Evolutionary conservation across 208 protist species (phyloP).

Genomic region (Wallacemonas sp.): DNA sequence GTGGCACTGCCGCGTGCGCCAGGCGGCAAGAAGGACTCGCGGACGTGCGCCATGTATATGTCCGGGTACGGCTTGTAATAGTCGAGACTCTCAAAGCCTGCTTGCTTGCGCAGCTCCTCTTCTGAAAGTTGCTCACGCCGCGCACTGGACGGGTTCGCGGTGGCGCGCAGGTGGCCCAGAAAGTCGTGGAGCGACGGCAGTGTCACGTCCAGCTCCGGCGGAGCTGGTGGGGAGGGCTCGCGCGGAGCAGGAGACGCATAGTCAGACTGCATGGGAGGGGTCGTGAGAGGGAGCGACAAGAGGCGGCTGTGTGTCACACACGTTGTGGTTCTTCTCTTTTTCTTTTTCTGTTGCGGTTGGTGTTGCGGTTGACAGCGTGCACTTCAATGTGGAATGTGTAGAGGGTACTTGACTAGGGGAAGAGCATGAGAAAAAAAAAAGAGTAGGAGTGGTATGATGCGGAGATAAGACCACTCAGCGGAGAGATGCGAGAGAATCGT

Average conservation of each 20-base stretch:
- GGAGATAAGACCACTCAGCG: too few species aligned
- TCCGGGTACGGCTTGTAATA: constrained; percentile 84
- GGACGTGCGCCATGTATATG: constrained; percentile 81
- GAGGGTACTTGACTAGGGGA: too few species aligned
- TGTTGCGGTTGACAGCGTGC: background rate
- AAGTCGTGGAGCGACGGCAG: constrained; percentile 9
- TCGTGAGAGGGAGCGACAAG: too few species aligned
- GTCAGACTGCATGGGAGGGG: too few species aligned
- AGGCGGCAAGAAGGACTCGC: constrained; percentile 27
- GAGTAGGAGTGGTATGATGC: too few species aligned
- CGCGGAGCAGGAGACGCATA: too few species aligned
- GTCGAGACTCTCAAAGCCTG: constrained; percentile 83
- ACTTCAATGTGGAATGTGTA: too few species aligned
- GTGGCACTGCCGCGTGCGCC: background rate
- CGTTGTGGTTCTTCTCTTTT: too few species aligned
- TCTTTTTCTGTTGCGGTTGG: constrained; percentile 12
- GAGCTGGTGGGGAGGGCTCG: too few species aligned
- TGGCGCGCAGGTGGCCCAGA: constrained; percentile 38
- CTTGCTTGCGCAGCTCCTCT: constrained; percentile 55
- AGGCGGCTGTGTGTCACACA: too few species aligned
- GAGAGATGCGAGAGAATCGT: too few species aligned
- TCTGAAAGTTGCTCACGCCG: constrained; percentile 45
- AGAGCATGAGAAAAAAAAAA: too few species aligned
- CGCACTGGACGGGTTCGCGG: constrained; percentile 66
- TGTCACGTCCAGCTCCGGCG: background rate